Evolutionary conservation across 345 rosid species (phyloP).

Genomic region (Salix dunnii): DNA sequence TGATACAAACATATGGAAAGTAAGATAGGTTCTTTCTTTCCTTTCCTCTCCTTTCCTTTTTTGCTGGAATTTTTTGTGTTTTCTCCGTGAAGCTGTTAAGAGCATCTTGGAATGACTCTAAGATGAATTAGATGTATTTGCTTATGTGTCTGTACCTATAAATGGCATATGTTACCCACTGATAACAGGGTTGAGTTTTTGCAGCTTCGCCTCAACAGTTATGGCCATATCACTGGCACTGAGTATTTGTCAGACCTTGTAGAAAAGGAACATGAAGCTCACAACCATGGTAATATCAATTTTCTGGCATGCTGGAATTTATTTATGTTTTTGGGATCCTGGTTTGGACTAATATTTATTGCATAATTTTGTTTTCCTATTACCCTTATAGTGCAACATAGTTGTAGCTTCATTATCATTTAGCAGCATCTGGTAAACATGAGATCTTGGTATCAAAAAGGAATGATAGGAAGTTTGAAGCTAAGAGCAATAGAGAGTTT

Average conservation of each 20-base stretch:
- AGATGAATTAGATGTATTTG: background rate
- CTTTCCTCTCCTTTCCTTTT: background rate
- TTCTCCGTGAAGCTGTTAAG: background rate
- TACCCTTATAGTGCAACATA: background rate
- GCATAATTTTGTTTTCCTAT: background rate
- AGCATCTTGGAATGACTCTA: background rate
- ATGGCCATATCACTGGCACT: conserved; percentile 88
- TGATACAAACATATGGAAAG: conserved; percentile 97
- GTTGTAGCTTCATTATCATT: background rate
- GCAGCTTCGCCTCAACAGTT: conserved; percentile 87
- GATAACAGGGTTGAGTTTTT: conserved; percentile 25
- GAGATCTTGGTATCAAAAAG: background rate
- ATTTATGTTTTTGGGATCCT: background rate
- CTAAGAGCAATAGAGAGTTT: background rate
- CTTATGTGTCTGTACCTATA: background rate
- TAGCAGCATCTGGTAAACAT: background rate
- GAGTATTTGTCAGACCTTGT: conserved; percentile 93
- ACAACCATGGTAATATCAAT: conserved; percentile 67
- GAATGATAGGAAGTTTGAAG: background rate
- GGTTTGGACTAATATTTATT: background rate
- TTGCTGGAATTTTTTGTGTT: background rate
- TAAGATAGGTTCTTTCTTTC: conserved; percentile 22
- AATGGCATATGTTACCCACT: no score
- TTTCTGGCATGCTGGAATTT: background rate
- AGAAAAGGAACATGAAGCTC: conserved; percentile 67